These are phyloP conservation scores for Metarhizium robertsii DNA, from an alignment of 2,329 filamentous ascomycete species.

Conservation along the genomic window DNA sequence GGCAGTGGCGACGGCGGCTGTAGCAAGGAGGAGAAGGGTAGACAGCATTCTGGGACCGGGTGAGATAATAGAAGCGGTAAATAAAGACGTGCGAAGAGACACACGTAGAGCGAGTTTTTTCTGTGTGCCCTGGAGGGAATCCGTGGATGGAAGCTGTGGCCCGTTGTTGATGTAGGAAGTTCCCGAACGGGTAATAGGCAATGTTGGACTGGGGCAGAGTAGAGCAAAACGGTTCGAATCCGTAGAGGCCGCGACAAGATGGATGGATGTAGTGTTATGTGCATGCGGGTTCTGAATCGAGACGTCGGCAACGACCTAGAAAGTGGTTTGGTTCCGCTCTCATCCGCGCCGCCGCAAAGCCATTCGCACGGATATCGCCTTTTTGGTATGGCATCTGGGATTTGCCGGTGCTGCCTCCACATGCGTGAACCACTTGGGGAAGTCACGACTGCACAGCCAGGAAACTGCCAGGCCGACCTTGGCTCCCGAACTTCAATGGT, in stretches of 20 bases:
- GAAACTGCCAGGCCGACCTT: too few relatives aligned
- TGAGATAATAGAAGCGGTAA: background rate
- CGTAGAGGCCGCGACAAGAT: background rate
- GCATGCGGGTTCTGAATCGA: too few relatives aligned
- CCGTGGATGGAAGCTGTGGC: background rate
- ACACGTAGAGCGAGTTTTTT: background rate
- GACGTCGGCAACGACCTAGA: too few relatives aligned
- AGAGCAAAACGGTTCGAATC: background rate
- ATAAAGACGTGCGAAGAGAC: background rate
- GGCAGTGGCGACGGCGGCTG: background rate
- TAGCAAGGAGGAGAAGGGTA: slow-evolving; percentile 1
- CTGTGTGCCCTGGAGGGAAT: background rate
- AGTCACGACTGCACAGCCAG: too few relatives aligned
- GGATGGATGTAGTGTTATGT: background rate
- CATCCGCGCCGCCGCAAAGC: too few relatives aligned
- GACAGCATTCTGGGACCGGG: slow-evolving; percentile 5
- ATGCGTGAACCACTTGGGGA: background rate
- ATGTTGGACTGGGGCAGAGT: background rate
- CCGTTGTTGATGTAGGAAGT: background rate
- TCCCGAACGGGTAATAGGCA: background rate
- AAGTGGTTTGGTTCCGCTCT: too few relatives aligned
- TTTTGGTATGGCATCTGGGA: too few relatives aligned
- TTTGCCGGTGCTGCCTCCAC: background rate
- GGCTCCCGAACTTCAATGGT: too few relatives aligned
- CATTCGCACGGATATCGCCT: too few relatives aligned